phyloP scores from a whole-genome alignment of 2,329 filamentous ascomycete species.

The Zymoseptoria crescenta region DNA sequence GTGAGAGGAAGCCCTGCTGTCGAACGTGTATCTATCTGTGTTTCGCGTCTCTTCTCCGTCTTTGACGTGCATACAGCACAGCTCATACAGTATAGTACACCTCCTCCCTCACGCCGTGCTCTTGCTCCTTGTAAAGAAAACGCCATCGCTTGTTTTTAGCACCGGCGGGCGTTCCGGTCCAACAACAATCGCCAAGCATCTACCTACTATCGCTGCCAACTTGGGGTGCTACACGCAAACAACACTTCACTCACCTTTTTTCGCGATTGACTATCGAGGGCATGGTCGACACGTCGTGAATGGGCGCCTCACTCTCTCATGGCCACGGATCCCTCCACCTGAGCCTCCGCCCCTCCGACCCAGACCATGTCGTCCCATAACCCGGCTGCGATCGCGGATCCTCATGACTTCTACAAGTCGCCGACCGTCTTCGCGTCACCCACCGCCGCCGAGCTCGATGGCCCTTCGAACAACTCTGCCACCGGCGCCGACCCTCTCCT shows the following conservation, averaged over 20 bases:
- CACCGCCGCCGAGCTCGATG: constrained; percentile 3
- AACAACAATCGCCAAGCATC: no score
- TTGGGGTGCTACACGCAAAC: neutral
- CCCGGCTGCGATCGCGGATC: constrained; percentile 11
- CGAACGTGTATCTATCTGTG: neutral
- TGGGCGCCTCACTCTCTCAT: neutral
- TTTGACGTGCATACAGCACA: neutral
- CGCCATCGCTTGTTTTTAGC: no score
- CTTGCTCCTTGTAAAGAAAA: no score
- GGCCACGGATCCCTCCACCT: neutral
- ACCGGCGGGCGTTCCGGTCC: no score
- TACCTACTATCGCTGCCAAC: no score
- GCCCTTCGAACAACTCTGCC: neutral
- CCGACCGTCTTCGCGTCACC: constrained; percentile 3
- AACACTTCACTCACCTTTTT: neutral
- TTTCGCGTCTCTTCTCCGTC: neutral
- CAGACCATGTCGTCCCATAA: neutral
- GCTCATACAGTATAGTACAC: neutral
- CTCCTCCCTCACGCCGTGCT: no score
- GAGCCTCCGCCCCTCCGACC: neutral
- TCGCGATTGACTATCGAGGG: neutral
- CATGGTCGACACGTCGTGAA: neutral
- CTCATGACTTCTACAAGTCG: constrained; percentile 13
- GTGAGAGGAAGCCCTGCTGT: neutral
- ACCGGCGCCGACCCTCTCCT: neutral